phyloP scores from a whole-genome alignment of 2,329 filamentous ascomycete genomes.

The Fusarium cyanostomum region DNA sequence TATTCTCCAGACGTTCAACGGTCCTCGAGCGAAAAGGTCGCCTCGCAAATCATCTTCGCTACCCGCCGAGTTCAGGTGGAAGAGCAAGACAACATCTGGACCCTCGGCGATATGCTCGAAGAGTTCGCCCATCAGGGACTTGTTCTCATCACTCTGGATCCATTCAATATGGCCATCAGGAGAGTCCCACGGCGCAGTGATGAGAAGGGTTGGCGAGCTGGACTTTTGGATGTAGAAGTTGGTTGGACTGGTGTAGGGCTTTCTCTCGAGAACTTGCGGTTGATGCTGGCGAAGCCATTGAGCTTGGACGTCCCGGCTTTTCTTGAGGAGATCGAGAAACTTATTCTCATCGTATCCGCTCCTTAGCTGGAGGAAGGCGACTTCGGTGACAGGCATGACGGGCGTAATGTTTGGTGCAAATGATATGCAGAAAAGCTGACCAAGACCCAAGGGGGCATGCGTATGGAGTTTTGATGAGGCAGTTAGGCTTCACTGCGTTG shows the following conservation, averaged over 20 bases:
- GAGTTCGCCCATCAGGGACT: slow-evolving; percentile 47
- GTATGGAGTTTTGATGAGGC: neutral
- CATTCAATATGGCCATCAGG: slow-evolving; percentile 54
- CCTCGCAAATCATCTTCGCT: slow-evolving; percentile 34
- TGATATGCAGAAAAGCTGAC: neutral
- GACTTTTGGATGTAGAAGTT: slow-evolving; percentile 49
- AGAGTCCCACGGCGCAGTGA: slow-evolving; percentile 58
- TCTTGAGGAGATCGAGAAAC: slow-evolving; percentile 46
- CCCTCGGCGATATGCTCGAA: slow-evolving; percentile 47
- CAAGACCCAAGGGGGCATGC: neutral
- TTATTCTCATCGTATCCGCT: slow-evolving; percentile 44
- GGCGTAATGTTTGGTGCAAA: neutral
- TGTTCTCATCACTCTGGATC: slow-evolving; percentile 55
- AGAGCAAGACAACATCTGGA: slow-evolving; percentile 48
- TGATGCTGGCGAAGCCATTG: slow-evolving; percentile 52
- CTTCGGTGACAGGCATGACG: slow-evolving; percentile 54
- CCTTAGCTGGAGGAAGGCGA: slow-evolving; percentile 49
- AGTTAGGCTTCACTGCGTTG: slow-evolving; percentile 12
- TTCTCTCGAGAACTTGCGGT: slow-evolving; percentile 45
- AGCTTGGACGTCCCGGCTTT: slow-evolving; percentile 50
- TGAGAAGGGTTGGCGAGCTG: slow-evolving; percentile 51
- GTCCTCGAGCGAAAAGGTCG: slow-evolving; percentile 37
- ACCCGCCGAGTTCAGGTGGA: slow-evolving; percentile 53
- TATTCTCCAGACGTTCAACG: slow-evolving; percentile 51
- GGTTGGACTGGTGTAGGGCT: slow-evolving; percentile 48